Evolutionary conservation across 2,329 filamentous ascomycete species (phyloP).

Genomic region (Penicillium expansum): DNA sequence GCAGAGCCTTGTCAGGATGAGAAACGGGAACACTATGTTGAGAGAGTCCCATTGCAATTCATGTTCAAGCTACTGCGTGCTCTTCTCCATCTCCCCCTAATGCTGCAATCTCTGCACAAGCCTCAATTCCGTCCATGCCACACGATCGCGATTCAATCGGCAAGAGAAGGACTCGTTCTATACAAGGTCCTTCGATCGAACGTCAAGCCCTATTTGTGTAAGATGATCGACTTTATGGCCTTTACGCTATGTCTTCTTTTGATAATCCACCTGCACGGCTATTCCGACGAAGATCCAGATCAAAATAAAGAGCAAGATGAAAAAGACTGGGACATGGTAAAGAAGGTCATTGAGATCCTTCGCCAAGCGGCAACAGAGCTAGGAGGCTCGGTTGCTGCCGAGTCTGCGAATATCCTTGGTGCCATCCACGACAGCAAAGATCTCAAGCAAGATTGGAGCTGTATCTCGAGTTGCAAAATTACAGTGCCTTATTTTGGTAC

Average conservation of each 20-base stretch:
- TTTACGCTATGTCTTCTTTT: constrained; percentile 49
- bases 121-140: constrained; percentile 41
- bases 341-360: constrained; percentile 33
- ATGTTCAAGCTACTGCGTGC: constrained; percentile 41
- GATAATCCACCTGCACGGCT: constrained; percentile 44
- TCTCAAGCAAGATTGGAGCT: constrained; percentile 20
- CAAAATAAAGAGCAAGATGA: constrained; percentile 33
- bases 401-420: constrained; percentile 44
- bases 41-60: constrained; percentile 40
- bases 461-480: constrained; percentile 35
- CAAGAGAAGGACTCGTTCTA: constrained; percentile 40
- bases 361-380: constrained; percentile 32
- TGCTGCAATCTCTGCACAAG: constrained; percentile 41
- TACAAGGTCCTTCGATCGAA: constrained; percentile 39
- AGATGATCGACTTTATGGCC: constrained; percentile 49
- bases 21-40: constrained; percentile 29
- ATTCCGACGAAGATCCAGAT: constrained; percentile 24
- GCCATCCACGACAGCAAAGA: constrained; percentile 28
- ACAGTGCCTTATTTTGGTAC: constrained; percentile 50
- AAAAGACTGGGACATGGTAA: constrained; percentile 39
- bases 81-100: constrained; percentile 49
- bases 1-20: constrained; percentile 20
- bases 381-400: constrained; percentile 45
- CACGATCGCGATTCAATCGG: constrained; percentile 40
- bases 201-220: constrained; percentile 42